Conservation (phyloP, 139 green algal genomes). For the Nannochloris sp. region DNA sequence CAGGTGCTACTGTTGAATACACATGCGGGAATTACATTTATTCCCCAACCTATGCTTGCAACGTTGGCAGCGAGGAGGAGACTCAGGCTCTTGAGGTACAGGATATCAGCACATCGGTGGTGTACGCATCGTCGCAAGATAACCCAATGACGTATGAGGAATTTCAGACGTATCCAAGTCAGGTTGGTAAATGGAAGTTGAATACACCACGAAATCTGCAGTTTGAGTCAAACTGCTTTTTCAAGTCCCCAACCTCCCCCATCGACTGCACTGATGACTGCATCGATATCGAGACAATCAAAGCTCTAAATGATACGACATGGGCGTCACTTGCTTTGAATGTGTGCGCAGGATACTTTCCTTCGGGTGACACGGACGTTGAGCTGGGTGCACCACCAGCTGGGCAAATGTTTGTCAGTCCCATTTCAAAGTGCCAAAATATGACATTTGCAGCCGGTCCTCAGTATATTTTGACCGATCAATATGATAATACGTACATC, state of each 20-base stretch:
- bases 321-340: slow-evolving; percentile 2
- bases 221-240: slow-evolving; percentile 11
- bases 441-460: not conserved
- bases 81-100: slow-evolving; percentile 7
- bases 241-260: not conserved
- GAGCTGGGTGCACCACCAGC: not conserved
- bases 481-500: slow-evolving; percentile 10
- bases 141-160: slow-evolving; percentile 12
- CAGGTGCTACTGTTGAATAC: not conserved
- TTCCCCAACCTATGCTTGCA: not conserved
- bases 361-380: not conserved
- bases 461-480: slow-evolving; percentile 1
- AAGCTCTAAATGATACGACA: slow-evolving; percentile 1
- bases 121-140: not conserved
- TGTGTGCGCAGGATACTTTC: slow-evolving; percentile 1
- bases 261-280: not conserved
- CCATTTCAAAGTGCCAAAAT: slow-evolving; percentile 11
- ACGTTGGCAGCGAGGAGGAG: not conserved
- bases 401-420: not conserved
- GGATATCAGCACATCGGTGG: not conserved
- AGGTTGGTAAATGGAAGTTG: not conserved
- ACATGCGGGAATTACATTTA: slow-evolving; percentile 10
- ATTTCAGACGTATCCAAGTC: slow-evolving; percentile 3
- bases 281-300: not conserved
- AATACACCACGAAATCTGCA: slow-evolving; percentile 11